Conservation (phyloP, 1,139 yeast genomes). For the Kodamaea plutei region DNA sequence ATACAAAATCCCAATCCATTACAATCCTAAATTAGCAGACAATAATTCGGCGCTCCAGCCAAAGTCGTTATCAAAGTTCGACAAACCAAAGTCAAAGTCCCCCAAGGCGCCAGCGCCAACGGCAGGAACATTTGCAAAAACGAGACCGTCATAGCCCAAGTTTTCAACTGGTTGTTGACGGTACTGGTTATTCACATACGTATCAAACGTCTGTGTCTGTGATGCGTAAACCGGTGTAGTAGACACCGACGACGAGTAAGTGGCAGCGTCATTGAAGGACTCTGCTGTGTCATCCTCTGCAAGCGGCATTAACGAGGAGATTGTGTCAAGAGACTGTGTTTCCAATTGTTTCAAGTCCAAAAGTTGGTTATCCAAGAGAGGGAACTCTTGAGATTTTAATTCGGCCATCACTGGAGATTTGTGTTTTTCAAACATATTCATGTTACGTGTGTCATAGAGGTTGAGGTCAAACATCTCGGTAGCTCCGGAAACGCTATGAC, state of each 20-base stretch:
- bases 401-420: too few species aligned
- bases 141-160: not conserved
- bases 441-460: not conserved
- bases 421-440: not conserved
- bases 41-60: constrained; percentile 3
- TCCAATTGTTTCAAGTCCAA: too few species aligned
- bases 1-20: not conserved
- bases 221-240: constrained; percentile 1
- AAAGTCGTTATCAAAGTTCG: constrained; percentile 1
- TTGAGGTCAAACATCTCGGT: not conserved
- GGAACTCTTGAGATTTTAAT: not conserved
- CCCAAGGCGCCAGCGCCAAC: not conserved
- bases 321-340: too few species aligned
- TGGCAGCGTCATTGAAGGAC: not conserved
- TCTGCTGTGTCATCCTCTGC: too few species aligned
- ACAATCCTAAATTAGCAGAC: constrained; percentile 2
- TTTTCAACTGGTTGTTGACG: too few species aligned
- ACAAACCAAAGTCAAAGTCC: not conserved
- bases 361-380: too few species aligned
- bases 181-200: not conserved
- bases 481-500: too few species aligned
- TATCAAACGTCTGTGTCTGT: constrained; percentile 1
- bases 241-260: not conserved
- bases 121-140: not conserved
- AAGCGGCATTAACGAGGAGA: too few species aligned